Evolutionary conservation across 306 rosid species (phyloP).

Genomic region (Adenanthera pavonina): DNA sequence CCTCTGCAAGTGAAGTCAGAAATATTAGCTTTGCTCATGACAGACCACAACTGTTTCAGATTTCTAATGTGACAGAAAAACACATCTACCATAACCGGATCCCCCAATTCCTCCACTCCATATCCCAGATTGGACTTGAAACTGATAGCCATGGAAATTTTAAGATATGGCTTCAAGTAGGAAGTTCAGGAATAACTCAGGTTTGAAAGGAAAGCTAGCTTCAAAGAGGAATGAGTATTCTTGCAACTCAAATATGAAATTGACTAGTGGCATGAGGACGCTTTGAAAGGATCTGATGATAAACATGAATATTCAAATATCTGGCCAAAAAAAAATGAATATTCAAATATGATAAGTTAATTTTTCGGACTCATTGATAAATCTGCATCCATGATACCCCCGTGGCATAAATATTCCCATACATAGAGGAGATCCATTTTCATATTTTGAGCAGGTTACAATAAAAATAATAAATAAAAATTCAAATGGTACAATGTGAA

Average conservation of each 20-base stretch:
- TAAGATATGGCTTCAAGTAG: neutral
- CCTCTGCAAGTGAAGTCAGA: conserved; percentile 59
- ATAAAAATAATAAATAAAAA: too few relatives aligned
- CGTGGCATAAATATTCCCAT: too few relatives aligned
- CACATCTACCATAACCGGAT: neutral
- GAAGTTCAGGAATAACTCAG: neutral
- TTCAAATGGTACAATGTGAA: too few relatives aligned
- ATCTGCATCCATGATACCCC: too few relatives aligned
- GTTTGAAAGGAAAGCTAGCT: neutral
- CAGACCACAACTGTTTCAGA: conserved; percentile 24
- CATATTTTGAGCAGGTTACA: too few relatives aligned
- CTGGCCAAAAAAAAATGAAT: neutral
- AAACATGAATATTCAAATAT: neutral
- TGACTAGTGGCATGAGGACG: neutral
- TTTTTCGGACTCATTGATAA: too few relatives aligned
- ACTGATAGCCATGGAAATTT: neutral
- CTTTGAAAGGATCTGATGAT: neutral
- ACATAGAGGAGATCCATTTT: too few relatives aligned
- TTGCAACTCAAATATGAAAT: too few relatives aligned
- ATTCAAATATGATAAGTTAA: neutral
- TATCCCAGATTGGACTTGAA: neutral
- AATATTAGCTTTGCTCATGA: conserved; percentile 11
- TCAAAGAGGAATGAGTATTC: neutral
- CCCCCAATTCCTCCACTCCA: neutral
- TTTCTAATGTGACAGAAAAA: neutral